A percentile compares a stretch with the other conserved stretches of the same genome.
These are phyloP conservation scores for Teratosphaeriaceae sp. DNA, from an alignment of 2,329 filamentous ascomycete genomes.

Conservation along the genomic window DNA sequence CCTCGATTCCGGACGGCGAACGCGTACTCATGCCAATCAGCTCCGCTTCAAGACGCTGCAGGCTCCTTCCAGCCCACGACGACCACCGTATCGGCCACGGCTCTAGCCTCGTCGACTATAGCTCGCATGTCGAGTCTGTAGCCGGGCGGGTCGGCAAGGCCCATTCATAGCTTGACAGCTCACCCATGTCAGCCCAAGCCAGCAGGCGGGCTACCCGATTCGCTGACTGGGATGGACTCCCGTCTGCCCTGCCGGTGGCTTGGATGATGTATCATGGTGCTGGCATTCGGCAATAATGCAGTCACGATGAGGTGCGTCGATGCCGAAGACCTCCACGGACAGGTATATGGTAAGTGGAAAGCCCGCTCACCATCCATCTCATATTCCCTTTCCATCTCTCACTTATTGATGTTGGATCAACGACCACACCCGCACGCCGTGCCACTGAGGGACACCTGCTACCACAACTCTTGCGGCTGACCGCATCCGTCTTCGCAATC, in stretches of 20 bases:
- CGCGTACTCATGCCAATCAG: too few relatives aligned
- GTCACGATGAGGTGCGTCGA: background rate
- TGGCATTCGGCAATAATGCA: conserved; percentile 1
- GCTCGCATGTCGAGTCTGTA: conserved; percentile 2
- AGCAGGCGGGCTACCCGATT: conserved; percentile 5
- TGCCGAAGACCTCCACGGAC: too few relatives aligned
- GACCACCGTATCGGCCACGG: too few relatives aligned
- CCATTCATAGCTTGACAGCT: conserved; percentile 7
- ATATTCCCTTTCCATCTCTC: too few relatives aligned
- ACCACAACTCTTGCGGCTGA: conserved; percentile 2
- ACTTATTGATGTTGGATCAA: background rate
- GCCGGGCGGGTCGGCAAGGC: conserved; percentile 4
- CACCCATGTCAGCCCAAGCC: conserved; percentile 10
- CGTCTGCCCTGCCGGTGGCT: background rate
- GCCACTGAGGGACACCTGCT: background rate
- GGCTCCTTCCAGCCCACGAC: too few relatives aligned
- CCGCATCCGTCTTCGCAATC: background rate
- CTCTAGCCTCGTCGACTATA: too few relatives aligned
- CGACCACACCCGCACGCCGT: background rate
- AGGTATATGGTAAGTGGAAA: too few relatives aligned
- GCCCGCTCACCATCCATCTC: too few relatives aligned
- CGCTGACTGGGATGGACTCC: background rate
- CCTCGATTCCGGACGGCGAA: too few relatives aligned
- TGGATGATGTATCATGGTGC: background rate
- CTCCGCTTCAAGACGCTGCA: too few relatives aligned